Evolutionary conservation across 2,329 filamentous ascomycete genomes (phyloP), one percentile per base, ranked within the genome.

Genomic region (Exophiala aquamarina): DNA sequence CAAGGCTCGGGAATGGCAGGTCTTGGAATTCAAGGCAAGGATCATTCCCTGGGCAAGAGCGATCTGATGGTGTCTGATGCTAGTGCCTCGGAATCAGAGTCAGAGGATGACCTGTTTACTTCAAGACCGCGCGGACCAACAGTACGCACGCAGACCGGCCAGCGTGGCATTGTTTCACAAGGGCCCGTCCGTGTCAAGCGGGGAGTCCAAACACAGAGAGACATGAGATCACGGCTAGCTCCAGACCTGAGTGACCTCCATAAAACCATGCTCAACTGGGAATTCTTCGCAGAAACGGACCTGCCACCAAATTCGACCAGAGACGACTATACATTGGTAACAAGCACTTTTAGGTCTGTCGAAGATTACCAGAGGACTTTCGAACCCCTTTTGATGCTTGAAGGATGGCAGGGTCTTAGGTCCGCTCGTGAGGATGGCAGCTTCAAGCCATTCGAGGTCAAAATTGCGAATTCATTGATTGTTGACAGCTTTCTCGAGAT

Each of bases 401-500:
- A 98, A 72, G 92, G 92, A 21, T 98, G 93, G 93, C 87, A 94
- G 63, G 87, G 88, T 3, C 93, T 98, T 64, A 84, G 94, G 41
- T 91, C 89, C 40, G 81, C 88, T 15, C 91, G 91, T 64, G 89
- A 96, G 61, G 93, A 98, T 66, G 82, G 84, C 38, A 87, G 80
- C 15, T 82, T 83, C 55, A 89, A 86, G 62, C 75, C 88, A 0
- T 94, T 95, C 61, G 89, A 90, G 50, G 83, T 97, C 66, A 94
- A 91, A 62, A 81, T 98, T 43, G 80, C 87, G 40, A 94, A 87
- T 61, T 86, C 93, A 52, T 84, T 93, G 62, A 93, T 84, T 37
- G 90, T 98, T 9, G 93, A 98, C 68, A 86, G 86, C 41, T 97
- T 95, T 61, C 79, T 96, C 52, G 93, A 98, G 70, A 83, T 97